Conservation (phyloP, 495 filamentous ascomycete species). For the Xylaria nigripes region DNA sequence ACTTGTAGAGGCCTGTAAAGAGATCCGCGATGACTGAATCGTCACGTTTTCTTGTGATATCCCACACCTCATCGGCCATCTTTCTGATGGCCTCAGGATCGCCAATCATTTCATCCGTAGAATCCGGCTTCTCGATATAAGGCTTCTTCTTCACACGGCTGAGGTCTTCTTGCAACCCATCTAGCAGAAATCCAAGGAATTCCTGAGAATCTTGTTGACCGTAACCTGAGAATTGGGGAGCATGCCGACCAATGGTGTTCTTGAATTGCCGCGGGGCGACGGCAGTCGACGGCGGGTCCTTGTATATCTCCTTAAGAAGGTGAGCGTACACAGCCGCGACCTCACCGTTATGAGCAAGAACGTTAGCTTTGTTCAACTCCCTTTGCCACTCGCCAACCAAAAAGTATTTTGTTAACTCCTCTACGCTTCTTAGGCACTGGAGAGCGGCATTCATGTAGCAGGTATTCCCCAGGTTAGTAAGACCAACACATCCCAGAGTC, state of each 20-base stretch:
- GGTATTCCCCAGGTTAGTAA: constrained; percentile 89
- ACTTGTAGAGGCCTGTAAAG: constrained; percentile 97
- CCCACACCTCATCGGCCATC: constrained; percentile 80
- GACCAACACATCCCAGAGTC: constrained; percentile 63
- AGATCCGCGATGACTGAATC: constrained; percentile 92
- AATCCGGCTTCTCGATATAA: constrained; percentile 95
- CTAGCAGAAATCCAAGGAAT: constrained; percentile 91
- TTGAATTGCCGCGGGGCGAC: constrained; percentile 75
- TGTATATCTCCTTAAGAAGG: constrained; percentile 67
- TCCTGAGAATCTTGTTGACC: constrained; percentile 97
- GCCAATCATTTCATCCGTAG: constrained; percentile 90
- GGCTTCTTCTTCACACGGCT: constrained; percentile 93
- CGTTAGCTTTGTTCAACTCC: constrained; percentile 78
- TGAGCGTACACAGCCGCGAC: constrained; percentile 74
- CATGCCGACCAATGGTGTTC: constrained; percentile 65
- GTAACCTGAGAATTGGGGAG: constrained; percentile 82
- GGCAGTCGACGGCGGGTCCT: constrained; percentile 48
- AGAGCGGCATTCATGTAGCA: constrained; percentile 99
- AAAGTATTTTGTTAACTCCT: constrained; percentile 89
- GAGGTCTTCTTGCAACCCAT: constrained; percentile 89
- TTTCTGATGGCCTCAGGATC: constrained; percentile 65
- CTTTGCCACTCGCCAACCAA: constrained; percentile 60
- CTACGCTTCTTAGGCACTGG: constrained; percentile 84
- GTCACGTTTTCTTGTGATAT: constrained; percentile 86
- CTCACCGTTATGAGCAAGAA: constrained; percentile 71